Base-by-base conservation (phyloP, 148 eudicot genomes). In the Rhododendron ferrugineum region DNA sequence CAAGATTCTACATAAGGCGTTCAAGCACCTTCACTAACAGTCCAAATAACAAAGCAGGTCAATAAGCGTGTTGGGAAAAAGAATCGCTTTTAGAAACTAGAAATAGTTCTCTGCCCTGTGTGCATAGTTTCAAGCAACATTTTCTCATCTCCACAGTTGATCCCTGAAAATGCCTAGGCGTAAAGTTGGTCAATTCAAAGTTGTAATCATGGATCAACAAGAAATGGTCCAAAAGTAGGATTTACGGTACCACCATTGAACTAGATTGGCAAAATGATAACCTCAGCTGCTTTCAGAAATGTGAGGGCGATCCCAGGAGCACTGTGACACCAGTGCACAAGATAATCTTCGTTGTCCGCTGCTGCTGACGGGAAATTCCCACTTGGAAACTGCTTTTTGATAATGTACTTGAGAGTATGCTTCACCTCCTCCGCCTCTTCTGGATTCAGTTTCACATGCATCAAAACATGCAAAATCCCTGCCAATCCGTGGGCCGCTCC, bases 401-500 rank as follows among this genome's bases (percentile, higher is more conserved):
- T 92, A 91, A 94, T 90, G 88, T 91, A 93, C 72, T 85, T 83
- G 2, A 94, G 86, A 36, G 94, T 93, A 30, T 56, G 80, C 88
- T 90, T 93, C 16, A 93, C 87, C 76, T 90, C 90, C 83, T 91
- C 92, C 13, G n/a, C 86, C 79, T 90, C 92, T 30, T 89, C 91
- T 50, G 90, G 87, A 86, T 80, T 89, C 81, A 93, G 87, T 47
- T 90, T 90, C 23, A 84, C 84, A 54, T 93, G 87, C 93, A 94
- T 85, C 84, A 93, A 60, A 82, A 93, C 91, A 87, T 91, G 85
- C 89, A 90, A 83, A 56, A 93, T 94, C 60, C 98, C 93, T 40
- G 92, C 92, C 74, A 94, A 75, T 34, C 93, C 96, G 89, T 92
- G 93, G n/a, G 92, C 95, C 22, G 92, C 93, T 36, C 93, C 96